phyloP scores from a whole-genome alignment of 108 stramenopile species.

The Skeletonema tropicum region DNA sequence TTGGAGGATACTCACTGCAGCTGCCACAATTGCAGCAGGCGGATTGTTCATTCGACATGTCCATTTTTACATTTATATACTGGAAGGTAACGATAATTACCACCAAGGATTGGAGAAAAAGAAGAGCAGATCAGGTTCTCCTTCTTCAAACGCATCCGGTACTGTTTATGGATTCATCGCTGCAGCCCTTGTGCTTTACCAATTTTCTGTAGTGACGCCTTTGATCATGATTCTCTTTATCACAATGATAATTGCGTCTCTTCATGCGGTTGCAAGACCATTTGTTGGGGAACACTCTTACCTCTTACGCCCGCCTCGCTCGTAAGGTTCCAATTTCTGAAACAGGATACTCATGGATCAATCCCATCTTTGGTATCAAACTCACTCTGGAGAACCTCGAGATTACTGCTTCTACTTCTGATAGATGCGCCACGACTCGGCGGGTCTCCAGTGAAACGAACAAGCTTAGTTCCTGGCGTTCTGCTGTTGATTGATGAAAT shows the following conservation, averaged over 20 bases:
- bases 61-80: neutral
- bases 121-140: neutral
- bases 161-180: neutral
- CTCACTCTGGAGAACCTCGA: neutral
- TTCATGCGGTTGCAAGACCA: conserved; percentile 24
- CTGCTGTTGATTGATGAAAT: conserved; percentile 1
- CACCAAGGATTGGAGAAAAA: conserved; percentile 5
- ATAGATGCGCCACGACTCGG: neutral
- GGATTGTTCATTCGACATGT: conserved; percentile 1
- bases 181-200: conserved; percentile 10
- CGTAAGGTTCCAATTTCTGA: neutral
- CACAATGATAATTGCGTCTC: neutral
- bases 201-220: conserved; percentile 11
- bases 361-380: neutral
- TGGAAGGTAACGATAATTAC: neutral
- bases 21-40: conserved; percentile 1
- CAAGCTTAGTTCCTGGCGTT: neutral
- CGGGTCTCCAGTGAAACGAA: neutral
- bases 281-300: conserved; percentile 26
- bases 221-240: conserved; percentile 1
- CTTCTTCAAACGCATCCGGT: neutral
- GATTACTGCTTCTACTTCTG: neutral
- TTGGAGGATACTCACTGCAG: conserved; percentile 18
- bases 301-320: conserved; percentile 3
- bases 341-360: neutral